Percentiles rank a stretch among this genome's conserved stretches.
Evolutionary conservation across 768 basidiomycete species (phyloP).

Genomic region (Suillus tomentosus): DNA sequence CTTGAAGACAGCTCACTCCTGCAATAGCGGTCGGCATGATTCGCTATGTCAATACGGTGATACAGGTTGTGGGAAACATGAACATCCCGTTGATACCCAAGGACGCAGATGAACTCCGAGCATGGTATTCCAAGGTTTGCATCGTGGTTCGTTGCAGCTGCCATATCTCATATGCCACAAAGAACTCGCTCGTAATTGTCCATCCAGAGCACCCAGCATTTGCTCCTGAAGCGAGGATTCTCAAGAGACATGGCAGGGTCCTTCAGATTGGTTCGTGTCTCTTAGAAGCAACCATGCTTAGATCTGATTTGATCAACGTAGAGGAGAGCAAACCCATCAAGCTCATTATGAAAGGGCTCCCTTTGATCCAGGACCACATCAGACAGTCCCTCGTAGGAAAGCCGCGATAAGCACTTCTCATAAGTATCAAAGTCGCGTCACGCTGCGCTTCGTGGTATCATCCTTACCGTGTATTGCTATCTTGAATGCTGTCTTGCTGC

Average conservation of each 20-base stretch:
- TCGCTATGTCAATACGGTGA: slow-evolving; percentile 64
- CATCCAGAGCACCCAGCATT: slow-evolving; percentile 61
- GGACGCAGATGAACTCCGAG: slow-evolving; percentile 54
- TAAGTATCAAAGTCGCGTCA: neutral
- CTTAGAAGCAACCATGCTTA: neutral
- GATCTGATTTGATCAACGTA: slow-evolving; percentile 26
- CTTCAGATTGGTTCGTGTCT: slow-evolving; percentile 57
- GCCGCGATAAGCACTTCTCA: slow-evolving; percentile 3
- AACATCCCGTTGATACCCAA: slow-evolving; percentile 56
- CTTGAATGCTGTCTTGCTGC: neutral
- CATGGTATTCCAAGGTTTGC: slow-evolving; percentile 75
- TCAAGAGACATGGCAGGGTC: slow-evolving; percentile 67
- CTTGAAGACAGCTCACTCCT: neutral
- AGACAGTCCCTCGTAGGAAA: slow-evolving; percentile 26
- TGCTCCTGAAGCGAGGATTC: slow-evolving; percentile 38
- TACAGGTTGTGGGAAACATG: slow-evolving; percentile 77
- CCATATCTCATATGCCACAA: slow-evolving; percentile 15
- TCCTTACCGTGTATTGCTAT: slow-evolving; percentile 5
- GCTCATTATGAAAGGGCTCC: slow-evolving; percentile 68
- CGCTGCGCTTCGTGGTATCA: neutral
- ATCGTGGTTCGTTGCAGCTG: neutral
- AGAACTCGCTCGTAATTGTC: slow-evolving; percentile 76
- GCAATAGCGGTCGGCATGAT: slow-evolving; percentile 52
- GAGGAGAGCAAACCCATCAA: slow-evolving; percentile 76
- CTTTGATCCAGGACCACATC: slow-evolving; percentile 62